Conservation (phyloP, 164 flowering plant species). For the Aristolochia fimbriata region DNA sequence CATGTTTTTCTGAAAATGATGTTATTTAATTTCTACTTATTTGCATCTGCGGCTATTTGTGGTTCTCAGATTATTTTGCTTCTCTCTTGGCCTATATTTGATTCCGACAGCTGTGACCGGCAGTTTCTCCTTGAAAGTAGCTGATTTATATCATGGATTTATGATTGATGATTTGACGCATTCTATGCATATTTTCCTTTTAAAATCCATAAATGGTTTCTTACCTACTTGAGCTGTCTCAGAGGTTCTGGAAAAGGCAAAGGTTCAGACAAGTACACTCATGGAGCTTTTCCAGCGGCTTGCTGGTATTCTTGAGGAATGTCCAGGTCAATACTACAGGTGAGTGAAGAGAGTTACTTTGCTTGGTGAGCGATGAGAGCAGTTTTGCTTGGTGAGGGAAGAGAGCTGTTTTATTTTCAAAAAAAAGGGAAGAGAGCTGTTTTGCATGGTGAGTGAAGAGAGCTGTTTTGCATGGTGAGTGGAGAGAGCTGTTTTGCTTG, state of each 20-base stretch:
- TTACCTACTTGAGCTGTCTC: not conserved
- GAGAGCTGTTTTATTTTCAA: not conserved
- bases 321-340: constrained; percentile 83
- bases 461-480: constrained; percentile 24
- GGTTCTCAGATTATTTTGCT: constrained; percentile 2
- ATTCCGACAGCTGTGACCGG: no score
- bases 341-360: constrained; percentile 10
- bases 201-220: no score
- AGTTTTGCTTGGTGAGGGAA: not conserved
- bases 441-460: no score
- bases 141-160: no score
- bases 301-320: constrained; percentile 49
- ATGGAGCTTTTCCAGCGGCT: constrained; percentile 45
- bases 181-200: no score
- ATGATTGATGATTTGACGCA: no score
- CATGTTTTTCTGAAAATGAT: no score
- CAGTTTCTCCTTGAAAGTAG: no score
- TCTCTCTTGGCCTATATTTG: not conserved
- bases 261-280: constrained; percentile 38
- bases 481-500: no score
- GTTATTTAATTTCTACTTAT: not conserved
- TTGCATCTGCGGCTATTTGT: not conserved
- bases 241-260: constrained; percentile 75
- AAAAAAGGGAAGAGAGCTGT: no score
- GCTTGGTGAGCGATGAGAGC: no score